Conservation (phyloP, 2,329 filamentous ascomycete species). For the Nemania abortiva region DNA sequence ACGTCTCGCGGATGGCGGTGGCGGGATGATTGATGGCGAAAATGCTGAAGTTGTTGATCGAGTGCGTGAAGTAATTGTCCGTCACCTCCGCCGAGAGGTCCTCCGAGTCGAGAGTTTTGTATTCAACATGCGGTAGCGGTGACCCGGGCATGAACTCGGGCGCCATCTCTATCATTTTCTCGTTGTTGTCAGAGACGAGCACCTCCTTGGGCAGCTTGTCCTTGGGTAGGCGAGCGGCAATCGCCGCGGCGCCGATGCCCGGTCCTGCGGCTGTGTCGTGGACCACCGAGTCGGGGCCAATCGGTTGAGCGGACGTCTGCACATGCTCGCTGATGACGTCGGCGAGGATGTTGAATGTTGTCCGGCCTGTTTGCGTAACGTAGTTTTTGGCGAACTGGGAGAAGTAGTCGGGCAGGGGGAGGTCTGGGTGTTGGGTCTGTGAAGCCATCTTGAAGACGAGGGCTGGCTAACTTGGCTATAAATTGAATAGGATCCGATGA, state of each 20-base stretch:
- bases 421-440: constrained; percentile 37
- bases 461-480: neutral
- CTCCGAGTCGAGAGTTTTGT: constrained; percentile 47
- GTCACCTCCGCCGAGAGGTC: constrained; percentile 41
- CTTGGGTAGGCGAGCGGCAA: constrained; percentile 45
- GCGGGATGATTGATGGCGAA: constrained; percentile 43
- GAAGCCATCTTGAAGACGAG: constrained; percentile 23
- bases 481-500: neutral
- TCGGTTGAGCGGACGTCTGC: constrained; percentile 46
- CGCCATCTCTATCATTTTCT: constrained; percentile 41
- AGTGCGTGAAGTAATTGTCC: constrained; percentile 45
- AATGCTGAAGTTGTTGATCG: constrained; percentile 48
- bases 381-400: constrained; percentile 50
- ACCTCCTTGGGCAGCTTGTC: constrained; percentile 47
- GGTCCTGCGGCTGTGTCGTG: constrained; percentile 52
- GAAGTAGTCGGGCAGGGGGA: constrained; percentile 50
- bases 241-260: constrained; percentile 47
- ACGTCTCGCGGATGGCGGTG: constrained; percentile 43
- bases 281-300: constrained; percentile 47
- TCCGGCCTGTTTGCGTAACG: constrained; percentile 47
- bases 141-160: constrained; percentile 40
- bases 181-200: constrained; percentile 47
- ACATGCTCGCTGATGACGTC: constrained; percentile 46
- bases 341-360: constrained; percentile 48
- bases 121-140: constrained; percentile 45